Evolutionary conservation across 2,329 filamentous ascomycete species (phyloP), one percentile per base, ranked within the genome.

Genomic region (Corinectria fuckeliana): DNA sequence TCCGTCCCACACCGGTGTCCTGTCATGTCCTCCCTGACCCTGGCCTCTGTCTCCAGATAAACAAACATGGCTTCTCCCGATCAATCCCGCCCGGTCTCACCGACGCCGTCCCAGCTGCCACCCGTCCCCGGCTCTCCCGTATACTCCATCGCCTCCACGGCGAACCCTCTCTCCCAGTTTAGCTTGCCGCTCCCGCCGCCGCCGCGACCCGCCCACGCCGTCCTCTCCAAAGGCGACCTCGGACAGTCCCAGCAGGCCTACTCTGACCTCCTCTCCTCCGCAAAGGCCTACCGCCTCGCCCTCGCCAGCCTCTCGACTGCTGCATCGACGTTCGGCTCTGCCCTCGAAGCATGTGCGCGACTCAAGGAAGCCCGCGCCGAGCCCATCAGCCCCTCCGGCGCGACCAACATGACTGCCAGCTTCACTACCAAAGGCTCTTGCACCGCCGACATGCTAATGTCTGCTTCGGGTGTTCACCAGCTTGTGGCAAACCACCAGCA

Each of bases 401-500:
- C 71, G 42, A 66, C 75, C 25, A 76, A 75, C 67, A 76, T 83
- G 66, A 77, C 75, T 51, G 78, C 78, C 62, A 80, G 78, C 72
- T 84, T 83, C 72, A 80, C 80, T 20, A 76, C 75, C 41, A 75
- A 76, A 42, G 80, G 80, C 42, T 76, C 80, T 32, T 89, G 86
- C 75, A 89, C 87, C 1, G 87, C 87, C 14, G 86, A 89, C 74
- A 80, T 81, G 52, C 78, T 90, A 42, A 77, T 90, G 59, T 82
- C 85, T 26, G 84, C 86, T 11, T 84, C 85, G 30, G 88, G 88
- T 32, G 81, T 90, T 38, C 88, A 90, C 71, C 86, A 90, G 68
- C 80, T 90, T 18, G 80, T 89, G 58, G 87, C 87, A 44, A 90
- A 90, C 75, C 88, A 90, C 77, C 85, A 89, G 72, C 86, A 89